Percentiles rank a stretch among this genome's conserved stretches.
These are phyloP conservation scores for Lagenaria siceraria DNA, from an alignment of 306 rosid species.

Conservation along the genomic window DNA sequence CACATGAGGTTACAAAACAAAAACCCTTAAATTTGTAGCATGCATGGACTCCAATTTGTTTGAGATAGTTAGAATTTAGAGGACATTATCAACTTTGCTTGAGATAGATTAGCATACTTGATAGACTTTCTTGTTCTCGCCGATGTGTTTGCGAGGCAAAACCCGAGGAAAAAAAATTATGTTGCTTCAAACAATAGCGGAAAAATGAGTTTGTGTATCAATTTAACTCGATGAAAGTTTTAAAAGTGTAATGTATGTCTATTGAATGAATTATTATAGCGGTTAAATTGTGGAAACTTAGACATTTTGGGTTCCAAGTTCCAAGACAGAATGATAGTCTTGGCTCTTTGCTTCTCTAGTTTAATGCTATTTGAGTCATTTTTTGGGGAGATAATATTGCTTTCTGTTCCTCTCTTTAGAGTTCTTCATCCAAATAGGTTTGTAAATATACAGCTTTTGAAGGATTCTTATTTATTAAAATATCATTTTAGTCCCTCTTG, in stretches of 20 bases:
- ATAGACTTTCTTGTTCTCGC: neutral
- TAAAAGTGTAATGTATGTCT: neutral
- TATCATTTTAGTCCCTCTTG: no score
- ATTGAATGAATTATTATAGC: neutral
- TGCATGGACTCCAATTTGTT: neutral
- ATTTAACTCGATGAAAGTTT: neutral
- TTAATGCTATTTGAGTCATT: neutral
- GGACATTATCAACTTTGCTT: neutral
- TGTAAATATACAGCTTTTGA: no score
- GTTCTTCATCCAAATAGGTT: neutral
- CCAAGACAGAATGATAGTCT: neutral
- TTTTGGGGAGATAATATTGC: neutral
- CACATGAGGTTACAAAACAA: slow-evolving; percentile 12
- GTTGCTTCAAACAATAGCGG: neutral
- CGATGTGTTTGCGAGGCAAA: neutral
- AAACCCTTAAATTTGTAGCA: neutral
- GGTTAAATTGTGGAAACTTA: neutral
- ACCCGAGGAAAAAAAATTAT: neutral
- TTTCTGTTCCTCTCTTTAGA: neutral
- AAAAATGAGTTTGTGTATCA: neutral
- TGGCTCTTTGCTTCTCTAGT: neutral
- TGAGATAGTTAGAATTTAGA: neutral
- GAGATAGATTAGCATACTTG: neutral
- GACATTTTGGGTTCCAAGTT: neutral
- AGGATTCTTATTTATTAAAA: no score